Conservation (phyloP, 2,329 filamentous ascomycete species). For the Aspergillus udagawae region DNA sequence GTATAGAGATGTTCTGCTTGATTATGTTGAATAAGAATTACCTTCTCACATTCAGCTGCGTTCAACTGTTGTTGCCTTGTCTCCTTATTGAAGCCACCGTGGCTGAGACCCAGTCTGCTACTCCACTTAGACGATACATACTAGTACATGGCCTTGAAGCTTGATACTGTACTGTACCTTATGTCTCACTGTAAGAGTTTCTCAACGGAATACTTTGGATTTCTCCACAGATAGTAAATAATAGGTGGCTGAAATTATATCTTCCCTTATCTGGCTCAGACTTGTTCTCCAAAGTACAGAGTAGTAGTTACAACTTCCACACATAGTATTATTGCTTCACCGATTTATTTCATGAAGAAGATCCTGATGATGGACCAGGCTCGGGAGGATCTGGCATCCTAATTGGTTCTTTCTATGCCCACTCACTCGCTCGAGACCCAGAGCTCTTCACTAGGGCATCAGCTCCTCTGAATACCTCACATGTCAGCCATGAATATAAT, state of each 20-base stretch:
- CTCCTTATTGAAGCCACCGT: constrained; percentile 15
- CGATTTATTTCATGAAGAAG: too few species aligned
- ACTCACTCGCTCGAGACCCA: neutral
- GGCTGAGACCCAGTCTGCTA: constrained; percentile 5
- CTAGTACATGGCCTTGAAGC: constrained; percentile 5
- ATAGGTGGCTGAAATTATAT: neutral
- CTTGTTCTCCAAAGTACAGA: neutral
- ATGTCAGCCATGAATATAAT: too few species aligned
- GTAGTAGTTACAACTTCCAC: too few species aligned
- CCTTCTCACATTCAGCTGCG: constrained; percentile 6
- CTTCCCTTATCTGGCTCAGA: neutral
- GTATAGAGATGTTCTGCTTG: neutral
- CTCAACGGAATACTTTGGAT: neutral
- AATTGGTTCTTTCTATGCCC: too few species aligned
- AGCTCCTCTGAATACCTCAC: neutral
- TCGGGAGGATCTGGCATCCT: too few species aligned
- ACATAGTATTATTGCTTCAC: too few species aligned
- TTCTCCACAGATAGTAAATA: neutral
- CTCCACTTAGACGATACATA: constrained; percentile 14
- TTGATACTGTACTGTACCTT: constrained; percentile 13
- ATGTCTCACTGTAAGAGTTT: too few species aligned
- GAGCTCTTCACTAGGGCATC: neutral
- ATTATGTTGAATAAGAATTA: neutral
- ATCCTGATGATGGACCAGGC: too few species aligned
- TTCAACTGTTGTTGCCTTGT: constrained; percentile 2